Evolutionary conservation across 176 grass and related monocot species (phyloP).

Genomic region (Microstegium vimineum): DNA sequence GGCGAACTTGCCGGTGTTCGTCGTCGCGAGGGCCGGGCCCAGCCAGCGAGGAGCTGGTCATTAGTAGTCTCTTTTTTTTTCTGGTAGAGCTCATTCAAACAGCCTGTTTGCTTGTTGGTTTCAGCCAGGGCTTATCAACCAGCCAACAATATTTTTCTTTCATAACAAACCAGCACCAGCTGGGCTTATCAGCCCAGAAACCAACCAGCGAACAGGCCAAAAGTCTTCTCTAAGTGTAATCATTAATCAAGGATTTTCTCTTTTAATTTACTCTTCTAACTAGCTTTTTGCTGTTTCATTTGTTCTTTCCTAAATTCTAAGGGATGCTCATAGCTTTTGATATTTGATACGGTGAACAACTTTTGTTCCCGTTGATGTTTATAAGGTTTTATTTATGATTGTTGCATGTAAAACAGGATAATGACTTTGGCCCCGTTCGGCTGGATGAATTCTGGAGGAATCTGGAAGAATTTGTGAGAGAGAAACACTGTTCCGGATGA

Average conservation of each 20-base stretch:
- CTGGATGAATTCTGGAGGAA: no score
- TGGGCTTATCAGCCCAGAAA: no score
- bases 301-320: constrained; percentile 31
- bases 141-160: no score
- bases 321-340: background rate
- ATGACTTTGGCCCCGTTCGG: background rate
- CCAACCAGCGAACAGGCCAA: no score
- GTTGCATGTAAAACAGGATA: background rate
- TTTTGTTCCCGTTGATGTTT: background rate
- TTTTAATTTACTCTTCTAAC: background rate
- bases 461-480: no score
- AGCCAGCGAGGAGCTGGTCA: constrained; percentile 53
- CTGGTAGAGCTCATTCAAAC: background rate
- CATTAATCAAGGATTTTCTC: background rate
- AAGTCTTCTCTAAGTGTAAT: background rate
- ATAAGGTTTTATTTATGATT: background rate
- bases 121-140: no score
- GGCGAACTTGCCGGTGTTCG: constrained; percentile 18
- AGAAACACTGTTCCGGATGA: no score
- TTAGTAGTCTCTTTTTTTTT: constrained; percentile 5
- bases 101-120: no score
- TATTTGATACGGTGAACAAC: background rate
- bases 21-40: constrained; percentile 52
- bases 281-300: background rate
- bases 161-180: no score